Percentiles rank a stretch among this genome's conserved stretches.
Evolutionary conservation across 257 asterid species (phyloP).

Genomic region (Perilla frutescens): DNA sequence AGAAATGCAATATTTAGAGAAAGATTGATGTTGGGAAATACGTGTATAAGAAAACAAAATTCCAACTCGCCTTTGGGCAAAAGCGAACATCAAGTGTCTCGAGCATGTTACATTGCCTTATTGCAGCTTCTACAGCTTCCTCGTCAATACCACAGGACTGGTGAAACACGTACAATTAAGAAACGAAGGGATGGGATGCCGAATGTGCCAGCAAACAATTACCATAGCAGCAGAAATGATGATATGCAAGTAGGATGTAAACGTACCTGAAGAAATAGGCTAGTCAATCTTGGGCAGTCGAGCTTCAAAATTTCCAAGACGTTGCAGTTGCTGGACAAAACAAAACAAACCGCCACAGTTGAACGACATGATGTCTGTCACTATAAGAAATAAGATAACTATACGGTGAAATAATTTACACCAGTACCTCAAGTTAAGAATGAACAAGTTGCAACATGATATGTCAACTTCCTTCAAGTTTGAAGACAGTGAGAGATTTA

Average conservation of each 20-base stretch:
- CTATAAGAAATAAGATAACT: slow-evolving; percentile 23
- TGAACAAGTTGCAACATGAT: slow-evolving; percentile 73
- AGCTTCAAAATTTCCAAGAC: slow-evolving; percentile 88
- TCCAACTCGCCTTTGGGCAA: slow-evolving; percentile 72
- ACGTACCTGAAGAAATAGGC: slow-evolving; percentile 95
- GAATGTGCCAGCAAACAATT: not conserved
- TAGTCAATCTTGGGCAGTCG: slow-evolving; percentile 83
- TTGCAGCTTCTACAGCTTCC: slow-evolving; percentile 81
- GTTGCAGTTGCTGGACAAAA: slow-evolving; percentile 73
- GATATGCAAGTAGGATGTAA: slow-evolving; percentile 8
- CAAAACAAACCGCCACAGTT: not conserved
- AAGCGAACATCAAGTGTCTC: slow-evolving; percentile 98
- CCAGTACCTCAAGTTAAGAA: slow-evolving; percentile 90
- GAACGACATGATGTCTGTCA: not conserved
- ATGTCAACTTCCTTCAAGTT: slow-evolving; percentile 91
- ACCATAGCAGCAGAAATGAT: not conserved
- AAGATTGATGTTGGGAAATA: too few species aligned
- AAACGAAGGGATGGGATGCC: not conserved
- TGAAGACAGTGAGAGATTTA: slow-evolving; percentile 86
- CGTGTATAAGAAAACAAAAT: not conserved
- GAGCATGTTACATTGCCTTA: slow-evolving; percentile 68
- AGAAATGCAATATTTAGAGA: too few species aligned
- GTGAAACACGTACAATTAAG: slow-evolving; percentile 20
- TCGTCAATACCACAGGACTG: slow-evolving; percentile 87
- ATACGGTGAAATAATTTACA: slow-evolving; percentile 46